Evolutionary conservation across 768 basidiomycete genomes (phyloP).

Genomic region (Rhodosporidiobolus sp.): DNA sequence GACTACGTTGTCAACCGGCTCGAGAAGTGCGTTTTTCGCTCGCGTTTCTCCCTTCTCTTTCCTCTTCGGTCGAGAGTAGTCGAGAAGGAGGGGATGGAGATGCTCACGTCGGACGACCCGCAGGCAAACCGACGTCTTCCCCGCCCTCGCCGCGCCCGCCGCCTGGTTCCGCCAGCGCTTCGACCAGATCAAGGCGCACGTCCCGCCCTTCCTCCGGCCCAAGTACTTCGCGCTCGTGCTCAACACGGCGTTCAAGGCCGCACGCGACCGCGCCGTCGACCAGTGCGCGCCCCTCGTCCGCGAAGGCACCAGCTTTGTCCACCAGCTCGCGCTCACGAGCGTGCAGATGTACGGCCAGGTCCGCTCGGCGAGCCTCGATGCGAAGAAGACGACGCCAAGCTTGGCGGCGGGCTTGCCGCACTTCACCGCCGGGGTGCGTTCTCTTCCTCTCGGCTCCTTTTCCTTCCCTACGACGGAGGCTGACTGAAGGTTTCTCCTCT

Average conservation of each 20-base stretch:
- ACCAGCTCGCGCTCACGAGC: slow-evolving; percentile 72
- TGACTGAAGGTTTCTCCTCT: background rate
- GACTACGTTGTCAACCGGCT: slow-evolving; percentile 77
- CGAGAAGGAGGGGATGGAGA: too few species aligned
- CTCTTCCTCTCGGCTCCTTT: too few species aligned
- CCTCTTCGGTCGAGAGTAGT: background rate
- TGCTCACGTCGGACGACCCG: background rate
- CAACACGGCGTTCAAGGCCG: slow-evolving; percentile 87
- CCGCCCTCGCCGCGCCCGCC: slow-evolving; percentile 66
- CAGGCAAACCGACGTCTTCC: slow-evolving; percentile 58
- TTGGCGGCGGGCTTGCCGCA: slow-evolving; percentile 94
- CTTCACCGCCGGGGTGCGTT: slow-evolving; percentile 63
- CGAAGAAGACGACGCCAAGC: slow-evolving; percentile 63
- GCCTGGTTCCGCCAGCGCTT: slow-evolving; percentile 86
- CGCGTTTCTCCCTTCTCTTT: background rate
- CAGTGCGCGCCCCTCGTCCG: slow-evolving; percentile 83
- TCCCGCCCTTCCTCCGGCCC: slow-evolving; percentile 84
- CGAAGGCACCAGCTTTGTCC: slow-evolving; percentile 81
- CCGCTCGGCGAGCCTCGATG: slow-evolving; percentile 80
- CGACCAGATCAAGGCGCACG: slow-evolving; percentile 67
- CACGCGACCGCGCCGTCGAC: slow-evolving; percentile 74
- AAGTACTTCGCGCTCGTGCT: slow-evolving; percentile 94
- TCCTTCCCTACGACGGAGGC: background rate
- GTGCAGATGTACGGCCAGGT: slow-evolving; percentile 81
- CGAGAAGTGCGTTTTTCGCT: slow-evolving; percentile 57